Base-by-base conservation (phyloP, 352 stramenopile genomes). In the Pythium rishiriense region DNA sequence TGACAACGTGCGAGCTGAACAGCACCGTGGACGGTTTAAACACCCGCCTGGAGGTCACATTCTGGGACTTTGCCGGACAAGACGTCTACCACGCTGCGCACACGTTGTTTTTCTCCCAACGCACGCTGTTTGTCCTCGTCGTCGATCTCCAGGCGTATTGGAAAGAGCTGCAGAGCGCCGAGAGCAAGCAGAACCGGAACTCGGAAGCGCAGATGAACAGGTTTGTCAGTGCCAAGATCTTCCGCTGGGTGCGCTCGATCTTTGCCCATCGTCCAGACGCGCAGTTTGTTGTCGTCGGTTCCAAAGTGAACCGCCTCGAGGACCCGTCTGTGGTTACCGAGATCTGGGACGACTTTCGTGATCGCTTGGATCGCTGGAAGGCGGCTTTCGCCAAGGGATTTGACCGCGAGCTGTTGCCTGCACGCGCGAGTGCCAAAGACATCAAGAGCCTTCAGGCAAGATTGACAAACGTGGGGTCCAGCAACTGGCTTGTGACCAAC, bases 231-330 rank as follows among this genome's bases (percentile, higher is more conserved):
- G 8, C 10, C 15, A 45, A 45, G 4, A 41, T 69, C 8, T 55
- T 61, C 15, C 53, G 62, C 5, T 69, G 62, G 54, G 53, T 69
- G 14, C 54, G 62, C 10, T 29, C 43, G 1, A 64, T 69, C 24
- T 55, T 61, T 21, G 47, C 55, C 2, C 62, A 37, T 4, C 51
- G 59, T 12, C 62, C 55, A 31, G 62, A 69, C 10, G 55, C 62
- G 12, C 25, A 64, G 47, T 60, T 69, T n/a, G 22, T 64, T 4
- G 35, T 69, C 4, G 29, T 64, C 0, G 62, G 62, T 4, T 64
- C 62, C 3, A 69, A 69, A 28, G 26, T 39, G 6, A 41, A 69
- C 42, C 33, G 19, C 1, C 14, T 63, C 6, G 17, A 26, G 6
- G 33, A 48, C 19, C 0, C 10, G n/a, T 14, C 42, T 17, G 8